phyloP scores from a whole-genome alignment of 2,329 filamentous ascomycete species.

The Penicillium palitans region DNA sequence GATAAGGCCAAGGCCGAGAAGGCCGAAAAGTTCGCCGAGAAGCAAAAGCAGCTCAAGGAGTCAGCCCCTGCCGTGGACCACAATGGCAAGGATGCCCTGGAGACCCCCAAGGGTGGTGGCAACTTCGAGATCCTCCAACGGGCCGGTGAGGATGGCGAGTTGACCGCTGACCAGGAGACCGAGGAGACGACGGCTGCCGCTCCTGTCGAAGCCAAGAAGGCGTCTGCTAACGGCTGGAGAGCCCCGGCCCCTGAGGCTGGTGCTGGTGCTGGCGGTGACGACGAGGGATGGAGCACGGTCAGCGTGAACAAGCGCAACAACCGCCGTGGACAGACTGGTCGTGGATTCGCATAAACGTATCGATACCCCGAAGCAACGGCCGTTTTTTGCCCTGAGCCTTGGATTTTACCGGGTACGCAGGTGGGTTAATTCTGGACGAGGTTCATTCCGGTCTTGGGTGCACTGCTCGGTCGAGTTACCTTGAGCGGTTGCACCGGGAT shows the following conservation, averaged over 20 bases:
- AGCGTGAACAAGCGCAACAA: conserved; percentile 46
- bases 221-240: conserved; percentile 51
- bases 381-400: conserved; percentile 9
- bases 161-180: conserved; percentile 53
- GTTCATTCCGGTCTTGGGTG: conserved; percentile 1
- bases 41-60: conserved; percentile 50
- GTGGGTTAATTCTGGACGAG: conserved; percentile 11
- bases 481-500: not conserved
- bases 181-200: conserved; percentile 47
- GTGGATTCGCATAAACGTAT: conserved; percentile 43
- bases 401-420: conserved; percentile 12
- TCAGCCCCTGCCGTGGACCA: conserved; percentile 36
- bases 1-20: conserved; percentile 78
- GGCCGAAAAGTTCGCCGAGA: conserved; percentile 63
- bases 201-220: conserved; percentile 55
- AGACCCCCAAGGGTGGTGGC: conserved; percentile 46
- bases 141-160: conserved; percentile 49
- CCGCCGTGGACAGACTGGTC: conserved; percentile 43
- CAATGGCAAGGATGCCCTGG: conserved; percentile 43
- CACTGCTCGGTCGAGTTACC: conserved; percentile 1
- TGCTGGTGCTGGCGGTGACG: conserved; percentile 34
- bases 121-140: conserved; percentile 59
- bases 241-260: conserved; percentile 31
- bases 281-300: conserved; percentile 53
- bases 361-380: conserved; percentile 34